These are phyloP conservation scores for Boletus coccyginus DNA, from an alignment of 768 basidiomycete genomes.

Conservation along the genomic window DNA sequence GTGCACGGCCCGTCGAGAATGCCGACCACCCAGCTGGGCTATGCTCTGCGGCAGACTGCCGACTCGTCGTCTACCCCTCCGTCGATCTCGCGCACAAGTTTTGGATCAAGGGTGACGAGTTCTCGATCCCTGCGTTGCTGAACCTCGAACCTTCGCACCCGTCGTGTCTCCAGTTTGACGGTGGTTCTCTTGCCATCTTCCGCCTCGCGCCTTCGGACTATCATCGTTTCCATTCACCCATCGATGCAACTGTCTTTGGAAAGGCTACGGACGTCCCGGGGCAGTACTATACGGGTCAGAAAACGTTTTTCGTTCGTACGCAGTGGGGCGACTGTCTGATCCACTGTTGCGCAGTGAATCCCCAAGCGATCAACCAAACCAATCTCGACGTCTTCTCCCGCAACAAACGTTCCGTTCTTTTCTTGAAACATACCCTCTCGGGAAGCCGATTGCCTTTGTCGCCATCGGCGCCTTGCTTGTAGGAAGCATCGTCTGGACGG, in stretches of 20 bases:
- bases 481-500: slow-evolving; percentile 69
- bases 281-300: slow-evolving; percentile 58
- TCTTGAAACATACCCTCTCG: slow-evolving; percentile 45
- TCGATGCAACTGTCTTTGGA: slow-evolving; percentile 49
- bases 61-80: slow-evolving; percentile 65
- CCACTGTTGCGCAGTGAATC: slow-evolving; percentile 50
- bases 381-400: slow-evolving; percentile 65
- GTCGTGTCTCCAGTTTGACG: slow-evolving; percentile 38
- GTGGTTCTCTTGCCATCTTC: slow-evolving; percentile 60
- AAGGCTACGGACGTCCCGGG: slow-evolving; percentile 48
- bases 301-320: background rate
- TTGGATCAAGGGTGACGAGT: slow-evolving; percentile 76
- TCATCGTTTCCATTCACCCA: slow-evolving; percentile 75
- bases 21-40: slow-evolving; percentile 50
- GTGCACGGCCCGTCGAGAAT: slow-evolving; percentile 59
- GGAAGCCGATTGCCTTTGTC: slow-evolving; percentile 60
- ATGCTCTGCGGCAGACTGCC: slow-evolving; percentile 69
- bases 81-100: slow-evolving; percentile 60
- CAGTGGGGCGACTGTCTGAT: background rate
- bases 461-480: slow-evolving; percentile 83
- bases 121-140: slow-evolving; percentile 63
- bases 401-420: slow-evolving; percentile 56
- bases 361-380: slow-evolving; percentile 69
- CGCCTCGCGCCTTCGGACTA: slow-evolving; percentile 80
- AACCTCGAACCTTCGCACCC: slow-evolving; percentile 43